These are phyloP conservation scores for Saccharum hybrid DNA, from an alignment of 202 grass and related monocot species.

Conservation along the genomic window DNA sequence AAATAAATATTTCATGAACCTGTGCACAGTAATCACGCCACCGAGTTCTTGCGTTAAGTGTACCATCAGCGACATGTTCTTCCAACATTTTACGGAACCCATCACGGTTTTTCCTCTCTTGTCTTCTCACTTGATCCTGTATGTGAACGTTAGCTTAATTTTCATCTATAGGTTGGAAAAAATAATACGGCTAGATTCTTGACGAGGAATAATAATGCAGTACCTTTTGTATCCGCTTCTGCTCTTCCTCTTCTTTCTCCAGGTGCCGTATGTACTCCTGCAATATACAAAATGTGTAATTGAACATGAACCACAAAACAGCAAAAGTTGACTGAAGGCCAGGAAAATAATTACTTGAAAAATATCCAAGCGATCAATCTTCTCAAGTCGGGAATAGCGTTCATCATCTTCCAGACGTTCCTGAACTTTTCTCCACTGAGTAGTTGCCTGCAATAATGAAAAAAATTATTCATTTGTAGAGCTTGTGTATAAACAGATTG, in stretches of 20 bases:
- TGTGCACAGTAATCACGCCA: conserved; percentile 89
- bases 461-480: conserved; percentile 36
- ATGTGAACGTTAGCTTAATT: conserved; percentile 12
- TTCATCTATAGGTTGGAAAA: neutral
- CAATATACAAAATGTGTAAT: conserved; percentile 44
- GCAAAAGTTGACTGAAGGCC: conserved; percentile 7
- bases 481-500: conserved; percentile 18
- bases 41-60: conserved; percentile 82
- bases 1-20: conserved; percentile 58
- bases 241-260: conserved; percentile 94
- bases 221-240: conserved; percentile 84
- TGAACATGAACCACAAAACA: conserved; percentile 41
- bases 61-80: conserved; percentile 72
- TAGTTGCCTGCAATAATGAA: conserved; percentile 56
- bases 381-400: conserved; percentile 81
- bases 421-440: conserved; percentile 94
- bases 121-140: conserved; percentile 74
- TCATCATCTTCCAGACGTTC: conserved; percentile 94
- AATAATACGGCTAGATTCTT: neutral
- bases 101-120: conserved; percentile 93
- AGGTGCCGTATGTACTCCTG: conserved; percentile 90
- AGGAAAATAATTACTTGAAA: conserved; percentile 79
- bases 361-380: conserved; percentile 82
- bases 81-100: conserved; percentile 91
- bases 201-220: neutral